Conservation (phyloP, 108 stramenopile genomes). For the Skeletonema potamos region DNA sequence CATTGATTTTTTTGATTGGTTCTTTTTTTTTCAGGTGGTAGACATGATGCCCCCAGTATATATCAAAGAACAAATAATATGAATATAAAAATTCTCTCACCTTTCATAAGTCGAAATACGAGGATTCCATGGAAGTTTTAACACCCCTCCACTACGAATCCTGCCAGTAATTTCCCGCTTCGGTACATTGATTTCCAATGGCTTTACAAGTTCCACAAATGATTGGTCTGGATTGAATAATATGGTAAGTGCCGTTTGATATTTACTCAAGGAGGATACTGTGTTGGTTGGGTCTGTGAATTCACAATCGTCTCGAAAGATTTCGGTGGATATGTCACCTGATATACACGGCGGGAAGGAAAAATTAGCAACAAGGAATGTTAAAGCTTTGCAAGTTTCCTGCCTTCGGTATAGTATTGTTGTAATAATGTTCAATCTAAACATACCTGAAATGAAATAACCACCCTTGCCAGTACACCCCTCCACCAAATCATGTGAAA, state of each 20-base stretch:
- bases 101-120: constrained; percentile 52
- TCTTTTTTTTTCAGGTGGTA: no score
- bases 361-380: background rate
- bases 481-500: constrained; percentile 41
- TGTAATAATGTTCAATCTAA: no score
- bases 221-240: constrained; percentile 59
- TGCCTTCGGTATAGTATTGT: no score
- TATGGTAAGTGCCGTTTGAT: constrained; percentile 52
- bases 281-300: constrained; percentile 63
- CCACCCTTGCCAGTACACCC: constrained; percentile 47
- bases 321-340: constrained; percentile 48
- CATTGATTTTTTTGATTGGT: no score
- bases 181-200: constrained; percentile 16
- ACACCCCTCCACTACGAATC: constrained; percentile 50
- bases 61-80: no score
- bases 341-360: background rate
- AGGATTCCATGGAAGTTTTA: constrained; percentile 54
- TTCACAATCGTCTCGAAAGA: constrained; percentile 59
- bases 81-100: background rate
- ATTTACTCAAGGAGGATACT: constrained; percentile 46
- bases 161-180: constrained; percentile 33
- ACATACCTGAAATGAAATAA: constrained; percentile 45
- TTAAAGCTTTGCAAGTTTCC: no score
- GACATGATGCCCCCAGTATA: no score
- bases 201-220: constrained; percentile 25